Evolutionary conservation across 495 filamentous ascomycete species (phyloP).

Genomic region (Patellaria atrata): DNA sequence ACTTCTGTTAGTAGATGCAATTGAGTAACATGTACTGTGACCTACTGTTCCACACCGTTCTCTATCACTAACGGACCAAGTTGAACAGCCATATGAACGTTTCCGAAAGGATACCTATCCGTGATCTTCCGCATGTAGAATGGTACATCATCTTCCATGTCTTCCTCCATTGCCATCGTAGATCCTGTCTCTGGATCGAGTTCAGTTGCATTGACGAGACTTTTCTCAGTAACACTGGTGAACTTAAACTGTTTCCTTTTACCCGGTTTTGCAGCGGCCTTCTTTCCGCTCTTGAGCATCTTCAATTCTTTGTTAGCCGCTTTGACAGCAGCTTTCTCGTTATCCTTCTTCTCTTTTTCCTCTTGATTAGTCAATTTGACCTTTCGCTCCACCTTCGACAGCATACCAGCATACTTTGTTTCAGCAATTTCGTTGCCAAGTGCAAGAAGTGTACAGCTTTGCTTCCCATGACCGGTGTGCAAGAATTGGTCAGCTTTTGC

Average conservation of each 20-base stretch:
- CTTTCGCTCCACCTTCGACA: no score
- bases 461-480: constrained; percentile 5
- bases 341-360: constrained; percentile 6
- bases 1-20: constrained; percentile 1
- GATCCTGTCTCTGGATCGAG: no score
- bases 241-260: no score
- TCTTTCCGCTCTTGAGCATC: no score
- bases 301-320: background rate
- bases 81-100: constrained; percentile 30
- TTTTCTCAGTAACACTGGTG: constrained; percentile 3
- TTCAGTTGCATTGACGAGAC: background rate
- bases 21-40: constrained; percentile 2
- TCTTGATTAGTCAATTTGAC: constrained; percentile 1
- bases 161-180: constrained; percentile 1
- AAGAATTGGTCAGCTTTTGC: constrained; percentile 6
- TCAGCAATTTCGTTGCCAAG: constrained; percentile 13
- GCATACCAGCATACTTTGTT: constrained; percentile 20
- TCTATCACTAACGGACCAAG: constrained; percentile 32
- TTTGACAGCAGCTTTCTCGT: constrained; percentile 2
- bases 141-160: constrained; percentile 24
- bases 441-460: constrained; percentile 17
- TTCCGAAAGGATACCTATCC: constrained; percentile 26
- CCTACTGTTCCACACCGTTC: constrained; percentile 25
- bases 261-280: constrained; percentile 1
- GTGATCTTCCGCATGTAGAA: constrained; percentile 22